Evolutionary conservation across 176 grass and related monocot species (phyloP), one percentile per base, ranked within the genome.

Genomic region (Luzula sylvatica): DNA sequence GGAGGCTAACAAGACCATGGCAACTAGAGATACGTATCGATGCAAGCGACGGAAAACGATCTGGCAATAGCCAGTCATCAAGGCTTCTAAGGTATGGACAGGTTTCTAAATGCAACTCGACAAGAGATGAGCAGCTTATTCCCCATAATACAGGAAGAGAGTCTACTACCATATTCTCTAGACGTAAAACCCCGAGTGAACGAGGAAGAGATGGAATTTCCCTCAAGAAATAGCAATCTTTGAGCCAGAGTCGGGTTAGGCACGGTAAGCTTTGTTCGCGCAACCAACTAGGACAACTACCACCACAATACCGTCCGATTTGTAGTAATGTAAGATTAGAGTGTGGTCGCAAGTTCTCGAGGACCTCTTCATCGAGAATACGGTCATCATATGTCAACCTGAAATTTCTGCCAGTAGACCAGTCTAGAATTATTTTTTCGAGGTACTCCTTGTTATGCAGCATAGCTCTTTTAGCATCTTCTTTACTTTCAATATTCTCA

Each of bases 401-500:
- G 17, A 5, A n/a, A 7, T 30, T 45, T 53, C 25, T 25, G 53
- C 30, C 22, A 12, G 23, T 11, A 0, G 69, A 43, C 69, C 58
- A 73, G 9, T 60, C 47, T 30, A 73, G 15, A 32, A 26, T 65
- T 38, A 73, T 28, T 11, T 15, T 15, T 28, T 23, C 20, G 20
- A 65, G 35, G 11, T 73, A 47, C 11, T 65, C 8, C 15, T 73
- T 73, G 38, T 62, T 64, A 22, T 42, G 20, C 16, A 73, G 49
- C 20, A 38, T 61, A 65, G 70, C 58, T 42, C 26, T 38, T 6
- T 29, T 25, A 3, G 58, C 70, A 55, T 73, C 58, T 4, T 65
- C 8, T 8, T n/a, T 14, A 53, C 29, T 26, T 1, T 15, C 15
- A 5, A 65, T 22, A 21, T 53, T 65, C 11, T 45, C 49, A 30